Conservation (phyloP, 495 filamentous ascomycete genomes). For the Penicillium coffeae region DNA sequence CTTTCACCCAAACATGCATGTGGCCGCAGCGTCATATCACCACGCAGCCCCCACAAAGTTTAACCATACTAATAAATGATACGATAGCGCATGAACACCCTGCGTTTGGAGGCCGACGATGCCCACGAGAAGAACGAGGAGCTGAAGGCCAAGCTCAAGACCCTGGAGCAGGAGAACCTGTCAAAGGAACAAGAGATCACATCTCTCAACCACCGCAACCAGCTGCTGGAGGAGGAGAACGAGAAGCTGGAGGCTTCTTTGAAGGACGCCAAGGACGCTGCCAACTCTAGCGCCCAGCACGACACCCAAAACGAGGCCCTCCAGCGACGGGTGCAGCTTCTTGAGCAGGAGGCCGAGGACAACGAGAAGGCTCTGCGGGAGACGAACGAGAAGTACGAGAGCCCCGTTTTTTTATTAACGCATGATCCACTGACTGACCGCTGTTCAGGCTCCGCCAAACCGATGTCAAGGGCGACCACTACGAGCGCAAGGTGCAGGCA, state of each 20-base stretch:
- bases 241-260: slow-evolving; percentile 79
- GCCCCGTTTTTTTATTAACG: background rate
- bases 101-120: slow-evolving; percentile 90
- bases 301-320: slow-evolving; percentile 84
- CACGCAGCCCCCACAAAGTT: background rate
- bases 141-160: slow-evolving; percentile 79
- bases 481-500: slow-evolving; percentile 97
- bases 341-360: slow-evolving; percentile 96
- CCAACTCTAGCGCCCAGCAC: slow-evolving; percentile 68
- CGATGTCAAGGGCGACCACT: slow-evolving; percentile 98
- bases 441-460: slow-evolving; percentile 83
- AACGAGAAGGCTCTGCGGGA: slow-evolving; percentile 91
- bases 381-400: slow-evolving; percentile 92
- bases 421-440: background rate
- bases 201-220: slow-evolving; percentile 88
- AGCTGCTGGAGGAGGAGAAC: slow-evolving; percentile 79
- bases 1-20: slow-evolving; percentile 14
- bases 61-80: slow-evolving; percentile 15
- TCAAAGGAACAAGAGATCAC: slow-evolving; percentile 96
- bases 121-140: slow-evolving; percentile 76
- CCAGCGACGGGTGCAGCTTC: slow-evolving; percentile 85
- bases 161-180: slow-evolving; percentile 89
- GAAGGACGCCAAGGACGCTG: slow-evolving; percentile 73
- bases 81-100: slow-evolving; percentile 80
- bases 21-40: slow-evolving; percentile 11